Evolutionary conservation across 1,284 basidiomycete genomes (phyloP), one percentile per base, ranked within the genome.

Genomic region (Omphalotus olearius): DNA sequence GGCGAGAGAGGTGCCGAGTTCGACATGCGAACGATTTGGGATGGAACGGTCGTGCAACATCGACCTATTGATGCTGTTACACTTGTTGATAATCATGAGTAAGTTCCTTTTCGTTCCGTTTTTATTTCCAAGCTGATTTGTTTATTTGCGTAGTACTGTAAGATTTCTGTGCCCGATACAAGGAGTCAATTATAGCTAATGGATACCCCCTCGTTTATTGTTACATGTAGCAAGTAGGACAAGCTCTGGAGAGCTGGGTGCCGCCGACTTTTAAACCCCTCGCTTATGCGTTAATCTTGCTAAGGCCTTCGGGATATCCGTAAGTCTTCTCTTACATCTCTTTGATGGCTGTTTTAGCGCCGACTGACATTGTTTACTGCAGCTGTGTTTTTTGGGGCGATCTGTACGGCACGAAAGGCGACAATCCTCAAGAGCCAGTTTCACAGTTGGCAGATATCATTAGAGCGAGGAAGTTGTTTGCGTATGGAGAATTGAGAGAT

Each of bases 381-480:
- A 70, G 68, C 28, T 71, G 76, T 55, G 73, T 82, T 38, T 83
- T 82, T 64, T 75, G 73, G 52, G 79, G 79, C 33, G 79, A 81
- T 59, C 63, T 81, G 33, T 72, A 78, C 59, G 79, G 79, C 14
- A 71, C 68, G 50, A 57, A 61, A 42, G 73, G 71, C 3, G 73
- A 74, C 13, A 73, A 74, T 56, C 72, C 74, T 1, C 72, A 75
- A 54, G 46, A 66, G 51, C 66, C 67, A 7, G 68, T 73, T 25
- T 58, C 52, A 23, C 75, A 76, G 63, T 66, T 79, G 4, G 73
- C 67, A 11, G 78, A 80, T 60, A 60, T 82, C 37, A 64, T 81
- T 51, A 64, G 73, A 18, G 68, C 71, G 3, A 65, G 78, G 45
- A 78, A 76, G 62, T 61, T 72, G 43, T 80, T 72, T 57, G 72